These are phyloP conservation scores for Colletotrichum lini DNA, from an alignment of 2,329 filamentous ascomycete species.

Conservation along the genomic window DNA sequence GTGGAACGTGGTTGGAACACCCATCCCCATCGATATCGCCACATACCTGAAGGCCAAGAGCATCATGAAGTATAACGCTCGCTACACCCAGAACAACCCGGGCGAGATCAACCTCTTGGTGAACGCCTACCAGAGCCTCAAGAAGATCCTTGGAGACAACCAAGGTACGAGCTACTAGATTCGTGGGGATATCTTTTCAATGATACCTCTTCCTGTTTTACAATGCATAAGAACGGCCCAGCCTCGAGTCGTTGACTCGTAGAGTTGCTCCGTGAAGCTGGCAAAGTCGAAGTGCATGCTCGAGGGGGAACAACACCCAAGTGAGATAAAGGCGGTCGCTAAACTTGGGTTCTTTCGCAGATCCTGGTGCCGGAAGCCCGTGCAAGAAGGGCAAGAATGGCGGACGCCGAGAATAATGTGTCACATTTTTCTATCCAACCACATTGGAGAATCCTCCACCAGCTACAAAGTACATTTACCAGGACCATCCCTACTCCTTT, in stretches of 20 bases:
- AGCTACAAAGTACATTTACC: no score
- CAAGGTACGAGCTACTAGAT: conserved; percentile 37
- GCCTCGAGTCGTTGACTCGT: no score
- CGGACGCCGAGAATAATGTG: conserved; percentile 9
- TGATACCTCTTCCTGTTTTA: background rate
- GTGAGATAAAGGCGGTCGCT: conserved; percentile 25
- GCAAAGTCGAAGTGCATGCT: background rate
- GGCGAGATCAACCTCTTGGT: conserved; percentile 60
- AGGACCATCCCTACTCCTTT: no score
- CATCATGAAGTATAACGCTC: conserved; percentile 69
- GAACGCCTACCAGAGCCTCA: conserved; percentile 34
- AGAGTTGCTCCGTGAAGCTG: background rate
- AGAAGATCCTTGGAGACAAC: conserved; percentile 10
- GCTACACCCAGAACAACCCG: conserved; percentile 66
- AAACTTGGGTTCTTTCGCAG: conserved; percentile 23
- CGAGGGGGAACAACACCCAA: conserved; percentile 3
- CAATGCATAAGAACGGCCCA: background rate
- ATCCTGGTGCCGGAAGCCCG: conserved; percentile 2
- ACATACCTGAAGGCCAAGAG: conserved; percentile 68
- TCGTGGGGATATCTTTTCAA: conserved; percentile 11
- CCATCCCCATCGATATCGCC: conserved; percentile 61
- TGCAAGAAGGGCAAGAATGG: conserved; percentile 32
- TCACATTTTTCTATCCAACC: no score
- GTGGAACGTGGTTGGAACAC: conserved; percentile 66
- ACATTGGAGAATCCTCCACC: no score